Percentiles rank a stretch among this genome's conserved stretches.
phyloP scores from a whole-genome alignment of 1,139 yeast genomes.

The Chernovozyma aurita region DNA sequence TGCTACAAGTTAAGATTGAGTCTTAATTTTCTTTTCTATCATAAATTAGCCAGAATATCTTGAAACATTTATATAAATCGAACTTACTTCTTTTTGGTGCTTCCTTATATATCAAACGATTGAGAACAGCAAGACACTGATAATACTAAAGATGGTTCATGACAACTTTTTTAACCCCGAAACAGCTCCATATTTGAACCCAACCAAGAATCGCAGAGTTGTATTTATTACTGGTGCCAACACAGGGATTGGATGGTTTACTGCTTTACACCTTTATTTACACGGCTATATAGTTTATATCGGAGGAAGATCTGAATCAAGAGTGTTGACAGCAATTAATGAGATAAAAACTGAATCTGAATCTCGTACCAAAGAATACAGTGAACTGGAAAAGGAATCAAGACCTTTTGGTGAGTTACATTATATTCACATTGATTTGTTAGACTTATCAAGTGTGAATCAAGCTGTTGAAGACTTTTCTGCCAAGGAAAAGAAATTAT shows the following conservation, averaged over 20 bases:
- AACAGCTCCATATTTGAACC: constrained; percentile 35
- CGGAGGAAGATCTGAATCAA: constrained; percentile 61
- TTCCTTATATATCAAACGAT: too few relatives aligned
- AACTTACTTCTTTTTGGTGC: too few relatives aligned
- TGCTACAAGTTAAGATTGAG: too few relatives aligned
- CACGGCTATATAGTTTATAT: constrained; percentile 77
- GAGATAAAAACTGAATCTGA: constrained; percentile 54
- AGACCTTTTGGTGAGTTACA: constrained; percentile 24
- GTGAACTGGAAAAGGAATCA: constrained; percentile 11
- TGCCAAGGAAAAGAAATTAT: constrained; percentile 23
- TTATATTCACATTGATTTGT: constrained; percentile 29
- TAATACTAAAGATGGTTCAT: not conserved
- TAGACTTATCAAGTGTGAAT: constrained; percentile 26
- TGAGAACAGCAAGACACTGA: too few relatives aligned
- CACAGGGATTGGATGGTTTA: constrained; percentile 75
- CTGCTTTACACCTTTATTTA: constrained; percentile 67
- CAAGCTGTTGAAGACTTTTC: constrained; percentile 25
- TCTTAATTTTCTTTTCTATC: too few relatives aligned
- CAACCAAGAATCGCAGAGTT: constrained; percentile 44
- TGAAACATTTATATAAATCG: too few relatives aligned
- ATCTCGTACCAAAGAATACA: constrained; percentile 18
- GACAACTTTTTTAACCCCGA: constrained; percentile 18
- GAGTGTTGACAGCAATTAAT: constrained; percentile 52
- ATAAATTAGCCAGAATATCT: too few relatives aligned
- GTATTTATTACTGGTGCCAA: constrained; percentile 79